phyloP scores from a whole-genome alignment of 768 basidiomycete species.

The Exsudoporus frostii region DNA sequence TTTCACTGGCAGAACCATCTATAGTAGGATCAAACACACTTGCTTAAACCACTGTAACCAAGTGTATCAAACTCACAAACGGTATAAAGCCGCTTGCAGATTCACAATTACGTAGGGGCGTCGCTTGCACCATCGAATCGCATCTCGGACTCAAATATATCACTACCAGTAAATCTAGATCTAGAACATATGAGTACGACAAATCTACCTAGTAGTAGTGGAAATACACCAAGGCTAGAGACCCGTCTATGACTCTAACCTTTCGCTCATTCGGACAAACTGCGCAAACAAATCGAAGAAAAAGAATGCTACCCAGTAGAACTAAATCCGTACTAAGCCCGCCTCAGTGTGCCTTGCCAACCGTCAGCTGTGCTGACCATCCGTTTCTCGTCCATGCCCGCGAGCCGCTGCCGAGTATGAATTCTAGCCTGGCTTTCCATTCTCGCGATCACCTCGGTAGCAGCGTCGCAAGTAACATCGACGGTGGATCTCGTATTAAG shows the following conservation, averaged over 20 bases:
- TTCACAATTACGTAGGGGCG: no score
- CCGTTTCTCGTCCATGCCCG: constrained; percentile 2
- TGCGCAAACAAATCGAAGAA: constrained; percentile 21
- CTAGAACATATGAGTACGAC: not conserved
- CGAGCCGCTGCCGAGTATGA: constrained; percentile 1
- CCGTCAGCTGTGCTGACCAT: not conserved
- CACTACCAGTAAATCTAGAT: not conserved
- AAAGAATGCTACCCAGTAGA: not conserved
- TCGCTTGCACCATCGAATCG: not conserved
- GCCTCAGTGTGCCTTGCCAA: constrained; percentile 4
- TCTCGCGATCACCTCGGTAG: constrained; percentile 19
- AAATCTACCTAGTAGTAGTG: constrained; percentile 6
- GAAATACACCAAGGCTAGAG: not conserved
- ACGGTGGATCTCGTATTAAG: not conserved
- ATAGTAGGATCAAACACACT: not conserved
- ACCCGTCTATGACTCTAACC: not conserved
- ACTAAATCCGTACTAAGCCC: not conserved
- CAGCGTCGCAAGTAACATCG: constrained; percentile 14
- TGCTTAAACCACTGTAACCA: no score
- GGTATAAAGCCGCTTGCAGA: no score
- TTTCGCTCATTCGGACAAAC: not conserved
- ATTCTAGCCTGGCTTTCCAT: constrained; percentile 20
- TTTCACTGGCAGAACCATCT: not conserved
- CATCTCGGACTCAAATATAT: not conserved
- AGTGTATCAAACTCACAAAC: not conserved